Evolutionary conservation across 352 stramenopile genomes (phyloP).

Genomic region (Porosira glacialis): DNA sequence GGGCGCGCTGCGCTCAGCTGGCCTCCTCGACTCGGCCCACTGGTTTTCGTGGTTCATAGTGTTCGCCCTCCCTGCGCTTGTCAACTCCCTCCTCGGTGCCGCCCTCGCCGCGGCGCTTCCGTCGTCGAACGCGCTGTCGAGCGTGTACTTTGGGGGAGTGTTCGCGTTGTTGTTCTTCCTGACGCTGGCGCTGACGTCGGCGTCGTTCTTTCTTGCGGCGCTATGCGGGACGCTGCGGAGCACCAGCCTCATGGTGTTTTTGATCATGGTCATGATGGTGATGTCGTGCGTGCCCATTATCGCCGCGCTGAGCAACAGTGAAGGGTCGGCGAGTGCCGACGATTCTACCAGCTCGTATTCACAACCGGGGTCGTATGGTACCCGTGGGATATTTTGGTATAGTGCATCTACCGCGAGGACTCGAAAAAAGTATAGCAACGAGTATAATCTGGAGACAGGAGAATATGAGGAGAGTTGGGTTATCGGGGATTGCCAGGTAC

Average conservation of each 20-base stretch:
- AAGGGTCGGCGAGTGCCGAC: too few relatives aligned
- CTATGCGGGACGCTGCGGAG: constrained; percentile 35
- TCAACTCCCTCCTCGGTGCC: constrained; percentile 46
- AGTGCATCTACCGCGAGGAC: too few relatives aligned
- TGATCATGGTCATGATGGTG: constrained; percentile 39
- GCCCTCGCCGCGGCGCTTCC: constrained; percentile 27
- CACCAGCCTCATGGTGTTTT: constrained; percentile 24
- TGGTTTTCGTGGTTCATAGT: constrained; percentile 48
- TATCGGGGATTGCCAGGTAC: too few relatives aligned
- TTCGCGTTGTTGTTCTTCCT: constrained; percentile 55
- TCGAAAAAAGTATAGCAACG: too few relatives aligned
- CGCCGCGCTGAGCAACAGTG: neutral
- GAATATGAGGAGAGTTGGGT: too few relatives aligned
- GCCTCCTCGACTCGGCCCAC: constrained; percentile 36
- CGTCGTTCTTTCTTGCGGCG: constrained; percentile 53
- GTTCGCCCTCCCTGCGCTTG: constrained; percentile 26
- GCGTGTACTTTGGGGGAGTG: constrained; percentile 37
- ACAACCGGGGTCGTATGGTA: too few relatives aligned
- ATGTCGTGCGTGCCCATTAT: constrained; percentile 11
- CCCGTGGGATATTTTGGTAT: too few relatives aligned
- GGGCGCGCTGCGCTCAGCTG: constrained; percentile 35
- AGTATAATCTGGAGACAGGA: too few relatives aligned
- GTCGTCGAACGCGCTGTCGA: constrained; percentile 36
- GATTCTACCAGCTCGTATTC: too few relatives aligned
- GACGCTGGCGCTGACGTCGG: constrained; percentile 35